phyloP scores from a whole-genome alignment of 495 filamentous ascomycete genomes.

The Neohortaea acidophila region DNA sequence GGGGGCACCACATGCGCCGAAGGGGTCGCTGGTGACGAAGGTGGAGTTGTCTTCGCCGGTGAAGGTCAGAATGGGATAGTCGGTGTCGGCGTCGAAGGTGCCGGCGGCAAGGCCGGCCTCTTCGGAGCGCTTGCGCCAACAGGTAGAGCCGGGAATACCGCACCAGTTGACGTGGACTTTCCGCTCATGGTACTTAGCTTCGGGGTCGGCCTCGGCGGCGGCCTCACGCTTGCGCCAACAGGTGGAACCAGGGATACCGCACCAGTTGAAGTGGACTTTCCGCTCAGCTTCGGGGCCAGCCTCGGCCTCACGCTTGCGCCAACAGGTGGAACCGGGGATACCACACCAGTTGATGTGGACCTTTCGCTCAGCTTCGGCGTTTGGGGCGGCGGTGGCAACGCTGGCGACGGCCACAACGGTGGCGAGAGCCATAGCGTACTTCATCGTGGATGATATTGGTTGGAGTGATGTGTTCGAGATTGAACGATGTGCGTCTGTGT shows the following conservation, averaged over 20 bases:
- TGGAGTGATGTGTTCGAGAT: background rate
- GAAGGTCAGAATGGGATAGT: too few relatives aligned
- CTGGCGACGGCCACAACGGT: background rate
- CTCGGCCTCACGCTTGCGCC: background rate
- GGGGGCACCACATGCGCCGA: constrained; percentile 1
- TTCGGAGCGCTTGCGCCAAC: background rate
- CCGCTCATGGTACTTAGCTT: too few relatives aligned
- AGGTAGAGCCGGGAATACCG: background rate
- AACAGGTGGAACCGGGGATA: background rate
- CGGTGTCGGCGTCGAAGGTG: constrained; percentile 1
- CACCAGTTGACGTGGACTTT: too few relatives aligned
- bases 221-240: background rate
- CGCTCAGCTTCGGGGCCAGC: background rate
- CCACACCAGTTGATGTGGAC: background rate
- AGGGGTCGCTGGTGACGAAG: too few relatives aligned
- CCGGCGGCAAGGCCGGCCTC: background rate
- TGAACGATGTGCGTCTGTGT: background rate
- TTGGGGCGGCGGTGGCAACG: constrained; percentile 5
- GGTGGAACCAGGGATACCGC: background rate
- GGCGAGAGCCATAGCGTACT: background rate
- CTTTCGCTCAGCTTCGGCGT: background rate
- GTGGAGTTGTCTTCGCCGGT: too few relatives aligned
- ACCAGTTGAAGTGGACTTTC: too few relatives aligned
- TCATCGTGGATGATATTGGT: constrained; percentile 1
- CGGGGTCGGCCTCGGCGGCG: background rate